Conservation (phyloP, 73 alveolate species). For the Stentor coeruleus region DNA sequence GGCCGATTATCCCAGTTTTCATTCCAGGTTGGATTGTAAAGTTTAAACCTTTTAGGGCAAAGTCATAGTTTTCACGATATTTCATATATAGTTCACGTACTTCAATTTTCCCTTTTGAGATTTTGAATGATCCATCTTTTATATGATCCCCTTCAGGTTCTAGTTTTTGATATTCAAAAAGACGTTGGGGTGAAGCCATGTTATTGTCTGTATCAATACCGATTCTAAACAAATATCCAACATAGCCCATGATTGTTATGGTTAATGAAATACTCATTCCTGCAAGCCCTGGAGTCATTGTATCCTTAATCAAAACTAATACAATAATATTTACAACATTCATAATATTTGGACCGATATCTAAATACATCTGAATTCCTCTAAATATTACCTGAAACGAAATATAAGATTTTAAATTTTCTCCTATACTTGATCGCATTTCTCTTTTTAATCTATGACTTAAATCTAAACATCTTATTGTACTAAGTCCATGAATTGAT, state of each 20-base stretch:
- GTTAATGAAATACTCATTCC: background rate
- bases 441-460: background rate
- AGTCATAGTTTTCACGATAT: slow-evolving; percentile 27
- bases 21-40: slow-evolving; percentile 67
- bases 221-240: background rate
- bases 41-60: slow-evolving; percentile 56
- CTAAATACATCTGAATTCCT: background rate
- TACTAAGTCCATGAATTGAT: background rate
- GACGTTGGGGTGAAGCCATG: background rate
- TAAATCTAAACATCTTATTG: background rate
- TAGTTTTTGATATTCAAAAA: background rate
- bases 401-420: background rate
- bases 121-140: background rate
- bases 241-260: background rate
- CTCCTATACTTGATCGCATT: background rate
- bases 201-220: background rate
- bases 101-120: slow-evolving; percentile 20
- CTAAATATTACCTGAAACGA: background rate
- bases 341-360: background rate
- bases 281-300: background rate
- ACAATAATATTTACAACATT: background rate
- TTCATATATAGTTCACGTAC: slow-evolving; percentile 31
- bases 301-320: background rate
- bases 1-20: slow-evolving; percentile 88
- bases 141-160: background rate